Evolutionary conservation across 2,329 filamentous ascomycete genomes (phyloP), one percentile per base, ranked within the genome.

Genomic region (Didymella keratinophila): DNA sequence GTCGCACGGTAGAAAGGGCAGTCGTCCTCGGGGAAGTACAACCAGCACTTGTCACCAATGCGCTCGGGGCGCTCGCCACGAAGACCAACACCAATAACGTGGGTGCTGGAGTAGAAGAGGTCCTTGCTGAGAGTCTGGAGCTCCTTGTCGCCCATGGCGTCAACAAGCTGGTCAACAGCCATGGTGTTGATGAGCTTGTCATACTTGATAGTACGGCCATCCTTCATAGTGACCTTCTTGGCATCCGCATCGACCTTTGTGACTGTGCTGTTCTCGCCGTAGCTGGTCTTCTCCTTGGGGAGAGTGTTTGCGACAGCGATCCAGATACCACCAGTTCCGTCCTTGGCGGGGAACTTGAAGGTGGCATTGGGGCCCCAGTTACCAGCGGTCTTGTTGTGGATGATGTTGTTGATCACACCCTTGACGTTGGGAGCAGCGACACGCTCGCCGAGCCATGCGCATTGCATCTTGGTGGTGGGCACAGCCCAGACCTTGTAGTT

Each of bases 401-500:
- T 93, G 74, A 97, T 91, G 80, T 99, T 99, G 82, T 88, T 90
- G 71, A 92, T 93, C 71, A 96, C 91, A 37, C 85, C 86, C 88
- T 99, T 99, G 83, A 97, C 86, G 77, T 99, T 92, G 67, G 95
- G 95, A 52, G 94, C 93, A 61, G 95, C 95, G 52, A 99, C 95
- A 85, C 95, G 94, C 87, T 99, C 95, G 72, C 95, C 95, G 64
- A 98, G 90, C 95, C 95, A 99, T 78, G 89, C 84, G 80, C 93
- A 97, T 91, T 98, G 95, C 95, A 99, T 99, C 93, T 96, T 96
- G 69, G 90, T 97, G 56, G 94, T 97, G 59, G 95, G 95, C 71
- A 98, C 94, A 63, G 95, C 95, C 95, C 95, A 99, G 77, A 99
- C 95, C 84, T 99, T 99, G 89, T 89, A 99, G 87, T 99, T 99